These are phyloP conservation scores for Ampelomyces quisqualis DNA, from an alignment of 2,329 filamentous ascomycete species.

Conservation along the genomic window DNA sequence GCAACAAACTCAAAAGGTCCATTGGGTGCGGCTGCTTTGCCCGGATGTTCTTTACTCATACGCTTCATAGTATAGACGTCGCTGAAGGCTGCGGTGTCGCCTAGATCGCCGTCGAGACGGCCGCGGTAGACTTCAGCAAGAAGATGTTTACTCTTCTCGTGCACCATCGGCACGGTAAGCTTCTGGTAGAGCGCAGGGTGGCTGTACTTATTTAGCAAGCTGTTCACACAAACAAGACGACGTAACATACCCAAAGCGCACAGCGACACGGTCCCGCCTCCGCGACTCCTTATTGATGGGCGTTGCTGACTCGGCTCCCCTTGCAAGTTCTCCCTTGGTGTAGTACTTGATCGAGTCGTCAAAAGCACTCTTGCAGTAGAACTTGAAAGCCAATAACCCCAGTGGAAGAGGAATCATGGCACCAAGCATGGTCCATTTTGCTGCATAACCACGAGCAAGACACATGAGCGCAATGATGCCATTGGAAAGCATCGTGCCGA, in stretches of 20 bases:
- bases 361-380: conserved; percentile 74
- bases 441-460: conserved; percentile 60
- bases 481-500: conserved; percentile 76
- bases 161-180: conserved; percentile 92
- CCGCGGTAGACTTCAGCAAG: conserved; percentile 85
- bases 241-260: conserved; percentile 63
- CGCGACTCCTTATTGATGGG: conserved; percentile 47
- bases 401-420: conserved; percentile 73
- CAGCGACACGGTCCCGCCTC: conserved; percentile 66
- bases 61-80: conserved; percentile 77
- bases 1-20: conserved; percentile 84
- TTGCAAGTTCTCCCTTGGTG: conserved; percentile 61
- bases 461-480: conserved; percentile 74
- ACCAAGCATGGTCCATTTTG: conserved; percentile 60
- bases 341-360: conserved; percentile 82
- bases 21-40: conserved; percentile 48
- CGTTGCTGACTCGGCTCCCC: conserved; percentile 50
- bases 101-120: conserved; percentile 64
- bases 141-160: conserved; percentile 83
- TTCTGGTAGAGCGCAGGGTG: conserved; percentile 89
- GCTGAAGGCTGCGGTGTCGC: conserved; percentile 70
- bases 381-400: conserved; percentile 79
- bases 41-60: conserved; percentile 66
- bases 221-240: background rate
- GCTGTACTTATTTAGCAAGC: conserved; percentile 39